Base-by-base conservation (phyloP, 2,329 filamentous ascomycete genomes). In the Fonsecaea monophora region DNA sequence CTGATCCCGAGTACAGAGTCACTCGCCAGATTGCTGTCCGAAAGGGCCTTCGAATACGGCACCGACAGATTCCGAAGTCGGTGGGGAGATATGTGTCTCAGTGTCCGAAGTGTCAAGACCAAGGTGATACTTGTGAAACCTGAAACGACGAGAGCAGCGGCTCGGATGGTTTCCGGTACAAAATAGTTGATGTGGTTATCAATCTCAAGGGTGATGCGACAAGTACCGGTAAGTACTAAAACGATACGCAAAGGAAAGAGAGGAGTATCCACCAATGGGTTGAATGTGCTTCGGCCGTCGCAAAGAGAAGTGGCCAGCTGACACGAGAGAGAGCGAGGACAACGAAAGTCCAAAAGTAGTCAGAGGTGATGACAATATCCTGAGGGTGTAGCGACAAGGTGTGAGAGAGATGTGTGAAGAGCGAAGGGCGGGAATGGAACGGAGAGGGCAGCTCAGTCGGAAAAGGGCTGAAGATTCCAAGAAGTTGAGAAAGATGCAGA, bases 401-500 rank as follows among this genome's bases (percentile, higher is more conserved):
- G 53, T 30, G 13, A 35, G 59, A 62, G 48, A 45, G 40, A 15
- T 54, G 45, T 54, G 21, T 53, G 53, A 34, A 13, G 59, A 62
- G 12, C 32, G 48, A 25, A 42, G 56, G 21, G 30, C 40, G 53
- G 48, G 58, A 48, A 61, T 42, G 60, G 34, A 35, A 53, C 21
- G 21, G 42, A 45, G 37, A 40, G 48, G 57, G 21, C 55, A 38
- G 59, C 25, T 55, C 42, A 56, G 60, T 13, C 59, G 42, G 55
- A 34, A 10, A 54, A 48, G 54, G 65, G 65, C 65, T 67, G 53
- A 60, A 38, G 53, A 50, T 48, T 37, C 35, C 53, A 35, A 53
- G 53, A 59, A 64, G 60, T 66, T 37, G 35, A 50, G 45, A 13
- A 54, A 60, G 54, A 60, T 65, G 40, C 48, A 64, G 64, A 50